Percentiles rank a stretch among this genome's conserved stretches.
Evolutionary conservation across 116 monocot genomes (phyloP).

Genomic region (Papilionanthe hybrid): DNA sequence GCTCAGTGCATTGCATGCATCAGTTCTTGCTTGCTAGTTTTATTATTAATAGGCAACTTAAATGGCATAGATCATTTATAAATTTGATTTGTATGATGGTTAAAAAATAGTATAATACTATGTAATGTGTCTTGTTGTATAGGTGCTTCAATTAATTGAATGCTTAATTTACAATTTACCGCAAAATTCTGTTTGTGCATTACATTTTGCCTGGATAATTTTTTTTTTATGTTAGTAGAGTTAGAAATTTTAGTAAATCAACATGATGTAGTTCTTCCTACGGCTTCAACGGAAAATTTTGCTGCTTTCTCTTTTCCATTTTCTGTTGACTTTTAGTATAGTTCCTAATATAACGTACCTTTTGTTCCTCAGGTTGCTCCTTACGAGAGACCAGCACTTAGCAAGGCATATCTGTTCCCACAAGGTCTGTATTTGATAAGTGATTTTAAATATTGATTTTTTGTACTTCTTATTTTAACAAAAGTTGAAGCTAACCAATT

Average conservation of each 20-base stretch:
- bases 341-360: neutral
- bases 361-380: constrained; percentile 70
- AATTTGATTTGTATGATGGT: neutral
- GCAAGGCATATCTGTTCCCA: constrained; percentile 93
- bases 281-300: neutral
- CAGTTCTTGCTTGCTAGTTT: too few relatives aligned
- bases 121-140: neutral
- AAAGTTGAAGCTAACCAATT: neutral
- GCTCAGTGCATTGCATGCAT: too few relatives aligned
- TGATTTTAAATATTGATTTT: neutral
- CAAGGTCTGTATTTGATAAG: constrained; percentile 37
- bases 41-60: too few relatives aligned
- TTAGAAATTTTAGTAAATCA: neutral
- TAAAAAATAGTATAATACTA: neutral
- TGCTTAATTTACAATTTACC: neutral
- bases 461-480: neutral
- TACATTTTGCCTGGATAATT: neutral
- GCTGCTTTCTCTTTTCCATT: neutral
- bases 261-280: neutral
- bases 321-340: neutral
- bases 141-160: neutral
- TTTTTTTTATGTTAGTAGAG: neutral
- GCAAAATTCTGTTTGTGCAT: neutral
- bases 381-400: constrained; percentile 96
- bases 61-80: neutral